Evolutionary conservation across 306 rosid genomes (phyloP), one percentile per base, ranked within the genome.

Genomic region (Vigna nakashimae): DNA sequence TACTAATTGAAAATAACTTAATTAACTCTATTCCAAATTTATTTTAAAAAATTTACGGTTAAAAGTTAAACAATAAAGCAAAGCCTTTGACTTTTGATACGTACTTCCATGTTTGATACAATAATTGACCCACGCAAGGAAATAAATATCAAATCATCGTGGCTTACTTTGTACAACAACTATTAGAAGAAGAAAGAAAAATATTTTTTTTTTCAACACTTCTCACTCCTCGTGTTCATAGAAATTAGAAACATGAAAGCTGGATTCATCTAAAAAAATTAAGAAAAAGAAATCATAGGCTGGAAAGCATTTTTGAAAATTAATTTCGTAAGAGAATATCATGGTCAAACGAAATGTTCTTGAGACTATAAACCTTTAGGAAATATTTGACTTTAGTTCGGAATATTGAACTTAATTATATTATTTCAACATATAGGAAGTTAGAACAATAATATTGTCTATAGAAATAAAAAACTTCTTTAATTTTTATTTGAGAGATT

Each of bases 201-300:
- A 9, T 0, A 9, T 3, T 5, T 20, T 26, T 72, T 72, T 72
- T 73, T 78, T 77, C 76, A 73, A 77, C 9, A 13, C 51, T 56
- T 76, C 30, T 32, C 14, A 69, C 55, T 77, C 69, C 57, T 53
- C 66, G 55, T 43, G 63, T 18, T 18, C 18, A 20, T 12, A 48
- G 52, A 73, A 78, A 34, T 8, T 43, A 43, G 4, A 43, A 43
- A 43, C 14, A 38, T 57, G 65, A 16, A 58, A 73, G 16, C 36
- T 52, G 32, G 12, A 42, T 43, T 9, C 11, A 43, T 42, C 28
- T 26, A 9, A 42, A 8, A 42, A 42, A 9, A 42, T 4, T 0
- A 42, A 2, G 0, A 43, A 3, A 43, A 43, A 2, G 4, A 10
- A 78, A 34, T 12, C 15, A 48, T 32, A 30, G 67, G 16, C 36